Percentiles rank a stretch among this genome's conserved stretches.
phyloP scores from a whole-genome alignment of 805 yeast species.

The Blastobotrys muscicola region DNA sequence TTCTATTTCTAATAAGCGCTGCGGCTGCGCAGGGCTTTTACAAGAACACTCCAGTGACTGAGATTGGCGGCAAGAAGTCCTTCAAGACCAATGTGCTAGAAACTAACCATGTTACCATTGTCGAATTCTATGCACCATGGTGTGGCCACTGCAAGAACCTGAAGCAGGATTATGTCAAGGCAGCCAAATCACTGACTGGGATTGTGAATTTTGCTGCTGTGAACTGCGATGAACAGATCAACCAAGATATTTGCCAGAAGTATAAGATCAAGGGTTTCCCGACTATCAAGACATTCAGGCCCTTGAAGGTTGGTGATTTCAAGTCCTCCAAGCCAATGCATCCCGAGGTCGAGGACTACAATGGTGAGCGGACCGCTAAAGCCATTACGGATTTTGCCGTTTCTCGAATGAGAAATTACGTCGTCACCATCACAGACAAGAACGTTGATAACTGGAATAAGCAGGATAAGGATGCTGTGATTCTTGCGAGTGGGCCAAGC shows the following conservation, averaged over 20 bases:
- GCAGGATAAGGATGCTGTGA: constrained; percentile 18
- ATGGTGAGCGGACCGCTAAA: constrained; percentile 22
- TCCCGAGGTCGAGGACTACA: constrained; percentile 20
- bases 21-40: constrained; percentile 29
- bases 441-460: constrained; percentile 18
- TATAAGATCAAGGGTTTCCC: constrained; percentile 73
- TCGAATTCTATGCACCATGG: constrained; percentile 95
- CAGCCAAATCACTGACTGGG: constrained; percentile 48
- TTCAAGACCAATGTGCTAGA: constrained; percentile 58
- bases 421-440: constrained; percentile 17
- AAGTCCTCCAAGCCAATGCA: constrained; percentile 13
- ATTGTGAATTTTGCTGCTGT: constrained; percentile 45
- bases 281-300: constrained; percentile 70
- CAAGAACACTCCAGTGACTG: constrained; percentile 40
- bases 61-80: constrained; percentile 39
- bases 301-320: constrained; percentile 31
- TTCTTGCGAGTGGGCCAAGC: constrained; percentile 23
- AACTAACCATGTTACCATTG: constrained; percentile 72
- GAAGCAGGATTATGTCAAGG: constrained; percentile 51
- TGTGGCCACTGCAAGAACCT: constrained; percentile 84
- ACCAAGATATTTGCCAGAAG: constrained; percentile 59
- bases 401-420: constrained; percentile 23
- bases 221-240: constrained; percentile 66
- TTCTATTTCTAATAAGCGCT: not conserved
- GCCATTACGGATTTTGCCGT: constrained; percentile 21